These are phyloP conservation scores for Debaryomyces psychrophilus DNA, from an alignment of 1,139 yeast genomes.

Conservation along the genomic window DNA sequence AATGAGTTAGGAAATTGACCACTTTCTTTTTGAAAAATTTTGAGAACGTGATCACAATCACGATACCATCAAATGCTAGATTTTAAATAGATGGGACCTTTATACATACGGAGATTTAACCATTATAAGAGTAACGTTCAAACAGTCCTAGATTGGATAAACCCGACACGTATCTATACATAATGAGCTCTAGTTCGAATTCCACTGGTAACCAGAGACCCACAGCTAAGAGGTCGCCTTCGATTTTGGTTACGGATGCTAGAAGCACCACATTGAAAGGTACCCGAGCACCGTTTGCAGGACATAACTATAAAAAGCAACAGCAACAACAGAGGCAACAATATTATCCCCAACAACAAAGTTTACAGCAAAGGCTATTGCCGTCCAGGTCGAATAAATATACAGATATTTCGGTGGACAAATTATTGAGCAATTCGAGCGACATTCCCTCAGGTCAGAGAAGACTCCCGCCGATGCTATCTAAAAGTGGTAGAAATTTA, in stretches of 20 bases:
- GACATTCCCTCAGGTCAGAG: conserved; percentile 84
- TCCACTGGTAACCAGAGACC: conserved; percentile 40
- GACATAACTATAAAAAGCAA: conserved; percentile 50
- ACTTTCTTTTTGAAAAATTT: neutral
- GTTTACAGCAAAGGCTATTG: conserved; percentile 27
- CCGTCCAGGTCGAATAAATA: conserved; percentile 47
- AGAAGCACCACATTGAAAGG: conserved; percentile 61
- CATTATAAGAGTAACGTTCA: neutral
- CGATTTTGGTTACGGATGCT: conserved; percentile 88
- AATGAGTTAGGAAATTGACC: neutral
- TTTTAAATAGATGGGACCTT: neutral
- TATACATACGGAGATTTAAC: neutral
- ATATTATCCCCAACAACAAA: conserved; percentile 19
- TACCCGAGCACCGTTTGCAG: conserved; percentile 85
- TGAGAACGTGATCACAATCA: conserved; percentile 1
- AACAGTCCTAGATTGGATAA: neutral
- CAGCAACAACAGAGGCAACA: conserved; percentile 31
- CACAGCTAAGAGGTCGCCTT: conserved; percentile 88
- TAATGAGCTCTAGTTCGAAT: conserved; percentile 11
- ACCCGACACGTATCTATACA: neutral
- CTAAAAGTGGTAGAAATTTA: conserved; percentile 15
- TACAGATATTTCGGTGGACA: conserved; percentile 73
- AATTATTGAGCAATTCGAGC: conserved; percentile 70
- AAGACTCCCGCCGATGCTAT: conserved; percentile 42
- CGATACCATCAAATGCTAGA: neutral